Evolutionary conservation across 805 yeast genomes (phyloP).

Genomic region (Saitoella complicata): DNA sequence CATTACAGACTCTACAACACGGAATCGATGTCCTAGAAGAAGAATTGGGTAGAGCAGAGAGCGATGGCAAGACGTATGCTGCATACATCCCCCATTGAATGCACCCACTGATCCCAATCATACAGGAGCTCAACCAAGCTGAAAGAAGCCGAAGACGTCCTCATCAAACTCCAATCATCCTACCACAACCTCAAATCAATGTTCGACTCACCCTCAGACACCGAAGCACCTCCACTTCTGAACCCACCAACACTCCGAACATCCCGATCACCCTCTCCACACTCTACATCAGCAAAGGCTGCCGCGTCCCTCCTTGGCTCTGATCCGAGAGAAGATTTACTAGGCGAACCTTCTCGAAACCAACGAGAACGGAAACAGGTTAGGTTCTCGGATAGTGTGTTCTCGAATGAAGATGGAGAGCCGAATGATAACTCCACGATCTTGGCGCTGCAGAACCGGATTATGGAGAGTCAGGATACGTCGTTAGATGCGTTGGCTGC

Average conservation of each 20-base stretch:
- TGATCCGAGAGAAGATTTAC: too few species aligned
- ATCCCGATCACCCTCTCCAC: slow-evolving; percentile 14
- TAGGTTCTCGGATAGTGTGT: slow-evolving; percentile 8
- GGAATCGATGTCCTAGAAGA: slow-evolving; percentile 16
- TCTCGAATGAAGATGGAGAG: slow-evolving; percentile 10
- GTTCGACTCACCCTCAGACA: neutral
- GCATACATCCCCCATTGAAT: neutral
- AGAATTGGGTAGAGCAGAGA: slow-evolving; percentile 11
- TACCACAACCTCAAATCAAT: neutral
- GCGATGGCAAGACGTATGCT: slow-evolving; percentile 6
- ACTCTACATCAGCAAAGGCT: slow-evolving; percentile 4
- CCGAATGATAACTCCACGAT: slow-evolving; percentile 6
- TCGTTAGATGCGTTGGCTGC: slow-evolving; percentile 22
- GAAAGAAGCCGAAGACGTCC: neutral
- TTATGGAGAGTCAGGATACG: slow-evolving; percentile 24
- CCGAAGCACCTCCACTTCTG: neutral
- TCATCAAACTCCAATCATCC: neutral
- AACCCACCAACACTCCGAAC: slow-evolving; percentile 1
- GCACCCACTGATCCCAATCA: neutral
- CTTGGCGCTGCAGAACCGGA: slow-evolving; percentile 17
- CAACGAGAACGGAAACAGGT: neutral
- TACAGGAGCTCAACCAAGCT: neutral
- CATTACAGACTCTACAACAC: slow-evolving; percentile 13
- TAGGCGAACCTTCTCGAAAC: too few species aligned
- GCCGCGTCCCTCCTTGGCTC: neutral